A percentile compares a stretch with the other conserved stretches of the same genome.
Conservation (phyloP, 2,329 filamentous ascomycete genomes). For the Colletotrichum simmondsii region DNA sequence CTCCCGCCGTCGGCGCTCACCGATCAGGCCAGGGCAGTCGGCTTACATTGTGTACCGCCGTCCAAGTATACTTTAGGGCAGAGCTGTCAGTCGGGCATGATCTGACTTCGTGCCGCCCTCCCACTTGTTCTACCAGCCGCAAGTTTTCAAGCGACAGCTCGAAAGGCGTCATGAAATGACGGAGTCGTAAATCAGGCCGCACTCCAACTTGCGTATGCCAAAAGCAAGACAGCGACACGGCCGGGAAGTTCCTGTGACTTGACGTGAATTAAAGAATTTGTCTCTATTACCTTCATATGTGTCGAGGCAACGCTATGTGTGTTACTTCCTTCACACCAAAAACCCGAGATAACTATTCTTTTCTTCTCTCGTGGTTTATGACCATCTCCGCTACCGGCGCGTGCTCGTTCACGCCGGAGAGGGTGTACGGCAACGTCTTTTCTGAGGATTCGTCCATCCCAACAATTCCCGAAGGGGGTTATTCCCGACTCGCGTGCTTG, state of each 20-base stretch:
- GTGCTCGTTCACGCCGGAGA: conserved; percentile 22
- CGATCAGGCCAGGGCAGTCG: conserved; percentile 16
- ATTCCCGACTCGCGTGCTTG: background rate
- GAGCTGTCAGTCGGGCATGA: conserved; percentile 1
- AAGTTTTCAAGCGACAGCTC: background rate
- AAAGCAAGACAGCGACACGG: background rate
- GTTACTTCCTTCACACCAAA: background rate
- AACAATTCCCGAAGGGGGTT: background rate
- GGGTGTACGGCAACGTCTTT: conserved; percentile 8
- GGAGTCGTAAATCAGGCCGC: background rate
- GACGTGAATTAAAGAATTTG: too few relatives aligned
- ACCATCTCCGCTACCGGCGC: background rate
- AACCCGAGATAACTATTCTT: background rate
- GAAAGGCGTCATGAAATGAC: background rate
- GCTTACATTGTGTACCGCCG: background rate
- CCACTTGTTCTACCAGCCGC: background rate
- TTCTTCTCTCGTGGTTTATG: background rate
- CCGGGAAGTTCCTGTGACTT: too few relatives aligned
- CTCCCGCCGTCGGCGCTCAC: conserved; percentile 11
- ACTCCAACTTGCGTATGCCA: background rate
- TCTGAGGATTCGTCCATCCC: conserved; percentile 1
- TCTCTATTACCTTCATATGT: background rate
- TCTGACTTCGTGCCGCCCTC: background rate
- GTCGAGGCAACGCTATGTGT: background rate
- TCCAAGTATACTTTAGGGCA: background rate